Percentiles rank a stretch among this genome's conserved stretches.
phyloP scores from a whole-genome alignment of 352 stramenopile species.

The Phytopythium vexans region DNA sequence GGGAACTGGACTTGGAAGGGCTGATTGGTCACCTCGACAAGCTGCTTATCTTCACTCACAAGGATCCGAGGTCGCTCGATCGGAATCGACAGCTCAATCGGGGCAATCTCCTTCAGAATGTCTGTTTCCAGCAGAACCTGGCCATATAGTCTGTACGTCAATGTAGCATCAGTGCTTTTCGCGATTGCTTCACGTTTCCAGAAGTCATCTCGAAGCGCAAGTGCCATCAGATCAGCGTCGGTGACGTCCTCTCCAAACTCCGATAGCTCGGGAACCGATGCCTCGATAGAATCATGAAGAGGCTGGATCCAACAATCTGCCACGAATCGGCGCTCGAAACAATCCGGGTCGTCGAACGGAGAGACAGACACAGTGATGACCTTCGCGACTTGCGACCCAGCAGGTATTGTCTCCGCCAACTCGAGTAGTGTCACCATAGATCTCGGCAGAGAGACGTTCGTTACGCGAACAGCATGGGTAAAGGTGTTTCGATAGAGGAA shows the following conservation, averaged over 20 bases:
- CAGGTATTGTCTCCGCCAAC: neutral
- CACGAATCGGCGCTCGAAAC: conserved; percentile 20
- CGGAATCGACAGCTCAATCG: conserved; percentile 3
- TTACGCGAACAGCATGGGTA: conserved; percentile 12
- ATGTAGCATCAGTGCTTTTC: neutral
- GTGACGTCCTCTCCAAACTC: conserved; percentile 31
- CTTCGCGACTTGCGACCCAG: neutral
- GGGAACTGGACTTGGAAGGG: conserved; percentile 18
- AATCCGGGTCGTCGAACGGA: conserved; percentile 22
- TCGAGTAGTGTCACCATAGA: neutral
- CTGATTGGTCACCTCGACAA: too few relatives aligned
- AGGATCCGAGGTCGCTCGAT: neutral
- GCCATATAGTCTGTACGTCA: conserved; percentile 8
- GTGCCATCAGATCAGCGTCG: neutral
- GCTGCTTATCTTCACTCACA: neutral
- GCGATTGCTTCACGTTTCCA: neutral
- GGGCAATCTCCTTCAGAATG: conserved; percentile 25
- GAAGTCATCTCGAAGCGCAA: too few relatives aligned
- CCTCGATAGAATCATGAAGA: neutral
- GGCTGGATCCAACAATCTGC: conserved; percentile 35
- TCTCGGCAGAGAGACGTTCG: neutral
- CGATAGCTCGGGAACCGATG: conserved; percentile 15
- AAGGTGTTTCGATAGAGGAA: conserved; percentile 48
- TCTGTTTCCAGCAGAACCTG: conserved; percentile 30
- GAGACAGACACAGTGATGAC: conserved; percentile 24